A percentile compares a stretch with the other conserved stretches of the same genome.
Evolutionary conservation across 2,329 filamentous ascomycete genomes (phyloP).

Genomic region (Neurospora crassa): DNA sequence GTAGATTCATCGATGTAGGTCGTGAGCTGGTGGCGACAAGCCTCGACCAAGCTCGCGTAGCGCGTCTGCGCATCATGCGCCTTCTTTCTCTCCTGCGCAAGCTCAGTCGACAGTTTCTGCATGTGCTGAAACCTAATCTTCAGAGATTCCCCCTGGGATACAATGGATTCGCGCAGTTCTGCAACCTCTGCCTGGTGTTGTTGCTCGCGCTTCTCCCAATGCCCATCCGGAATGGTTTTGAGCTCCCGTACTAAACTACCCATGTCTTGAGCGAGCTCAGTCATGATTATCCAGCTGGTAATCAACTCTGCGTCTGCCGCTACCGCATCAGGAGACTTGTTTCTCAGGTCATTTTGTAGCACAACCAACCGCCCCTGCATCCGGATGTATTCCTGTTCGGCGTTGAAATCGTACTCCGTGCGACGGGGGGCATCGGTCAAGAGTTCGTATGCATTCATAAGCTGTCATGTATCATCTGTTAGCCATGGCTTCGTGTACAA

Average conservation of each 20-base stretch:
- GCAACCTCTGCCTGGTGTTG: too few relatives aligned
- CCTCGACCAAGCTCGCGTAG: neutral
- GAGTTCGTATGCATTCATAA: neutral
- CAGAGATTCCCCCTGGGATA: too few relatives aligned
- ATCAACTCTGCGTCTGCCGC: neutral
- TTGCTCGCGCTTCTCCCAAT: too few relatives aligned
- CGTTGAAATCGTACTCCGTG: neutral
- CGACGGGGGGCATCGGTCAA: neutral
- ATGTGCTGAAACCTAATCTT: neutral
- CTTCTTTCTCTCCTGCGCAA: neutral
- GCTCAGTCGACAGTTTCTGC: neutral
- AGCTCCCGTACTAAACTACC: neutral
- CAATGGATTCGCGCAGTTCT: too few relatives aligned
- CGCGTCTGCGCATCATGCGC: neutral
- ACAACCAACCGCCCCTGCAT: too few relatives aligned
- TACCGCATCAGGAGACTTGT: neutral
- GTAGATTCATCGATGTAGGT: neutral
- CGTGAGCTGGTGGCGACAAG: too few relatives aligned
- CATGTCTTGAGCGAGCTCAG: neutral
- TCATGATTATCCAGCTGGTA: neutral
- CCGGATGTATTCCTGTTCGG: neutral
- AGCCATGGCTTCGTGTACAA: neutral
- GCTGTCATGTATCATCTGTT: neutral
- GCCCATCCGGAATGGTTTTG: neutral
- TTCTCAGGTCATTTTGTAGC: too few relatives aligned